These are phyloP conservation scores for Solanum piurae DNA, from an alignment of 257 asterid genomes.

Conservation along the genomic window DNA sequence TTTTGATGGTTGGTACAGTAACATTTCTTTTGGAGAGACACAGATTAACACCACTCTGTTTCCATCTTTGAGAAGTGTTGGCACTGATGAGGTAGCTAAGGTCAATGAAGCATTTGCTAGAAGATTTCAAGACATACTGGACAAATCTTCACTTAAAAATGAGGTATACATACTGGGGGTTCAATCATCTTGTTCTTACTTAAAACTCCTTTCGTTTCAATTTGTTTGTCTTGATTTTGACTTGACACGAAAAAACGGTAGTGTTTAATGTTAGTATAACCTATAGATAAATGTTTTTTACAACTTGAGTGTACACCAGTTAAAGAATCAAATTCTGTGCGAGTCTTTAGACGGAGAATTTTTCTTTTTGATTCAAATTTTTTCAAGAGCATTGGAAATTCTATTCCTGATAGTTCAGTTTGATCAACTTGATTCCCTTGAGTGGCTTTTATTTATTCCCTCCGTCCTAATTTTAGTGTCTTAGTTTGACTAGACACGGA, in stretches of 20 bases:
- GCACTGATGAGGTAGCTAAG: constrained; percentile 40
- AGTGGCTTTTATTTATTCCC: not conserved
- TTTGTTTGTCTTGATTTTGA: not conserved
- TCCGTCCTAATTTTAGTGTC: not conserved
- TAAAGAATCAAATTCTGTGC: not conserved
- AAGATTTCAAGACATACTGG: constrained; percentile 38
- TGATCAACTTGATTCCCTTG: not conserved
- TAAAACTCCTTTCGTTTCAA: too few relatives aligned
- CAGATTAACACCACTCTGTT: constrained; percentile 33
- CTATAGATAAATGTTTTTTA: not conserved
- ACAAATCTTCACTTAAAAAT: constrained; percentile 31
- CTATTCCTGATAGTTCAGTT: not conserved
- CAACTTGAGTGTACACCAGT: not conserved
- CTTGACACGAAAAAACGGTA: not conserved
- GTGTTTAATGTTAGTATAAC: not conserved
- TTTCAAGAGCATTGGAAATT: not conserved
- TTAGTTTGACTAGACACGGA: not conserved
- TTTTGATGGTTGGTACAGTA: constrained; percentile 39
- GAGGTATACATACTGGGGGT: constrained; percentile 37
- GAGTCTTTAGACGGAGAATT: not conserved
- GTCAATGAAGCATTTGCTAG: constrained; percentile 40
- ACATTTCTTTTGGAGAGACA: constrained; percentile 48
- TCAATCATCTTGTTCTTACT: not conserved
- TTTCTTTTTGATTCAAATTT: not conserved
- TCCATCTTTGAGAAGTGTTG: constrained; percentile 55